These are phyloP conservation scores for Pythium biforme DNA, from an alignment of 352 stramenopile species.

Conservation along the genomic window DNA sequence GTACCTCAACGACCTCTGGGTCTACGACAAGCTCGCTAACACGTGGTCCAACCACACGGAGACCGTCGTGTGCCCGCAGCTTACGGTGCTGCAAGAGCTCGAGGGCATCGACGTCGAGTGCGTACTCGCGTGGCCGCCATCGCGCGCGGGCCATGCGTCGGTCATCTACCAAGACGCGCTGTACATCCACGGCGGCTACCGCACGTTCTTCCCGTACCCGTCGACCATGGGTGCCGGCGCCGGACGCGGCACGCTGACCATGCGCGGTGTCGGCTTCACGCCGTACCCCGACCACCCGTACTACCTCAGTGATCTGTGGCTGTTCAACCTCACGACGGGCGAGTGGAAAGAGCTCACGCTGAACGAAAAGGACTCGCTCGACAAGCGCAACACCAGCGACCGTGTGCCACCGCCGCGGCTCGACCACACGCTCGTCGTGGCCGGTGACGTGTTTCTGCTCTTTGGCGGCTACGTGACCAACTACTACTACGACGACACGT, in stretches of 20 bases:
- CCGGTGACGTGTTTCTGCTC: conserved; percentile 84
- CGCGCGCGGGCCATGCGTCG: conserved; percentile 82
- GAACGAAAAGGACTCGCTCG: conserved; percentile 9
- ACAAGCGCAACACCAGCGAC: conserved; percentile 20
- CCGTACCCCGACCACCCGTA: conserved; percentile 93
- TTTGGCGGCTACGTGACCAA: conserved; percentile 94
- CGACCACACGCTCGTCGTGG: conserved; percentile 82
- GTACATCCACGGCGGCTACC: conserved; percentile 93
- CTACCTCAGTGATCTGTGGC: conserved; percentile 94
- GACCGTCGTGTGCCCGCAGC: conserved; percentile 54
- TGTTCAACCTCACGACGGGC: conserved; percentile 86
- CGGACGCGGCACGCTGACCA: conserved; percentile 54
- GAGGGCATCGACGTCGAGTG: conserved; percentile 75
- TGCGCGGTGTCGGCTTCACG: conserved; percentile 57
- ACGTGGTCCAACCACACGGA: conserved; percentile 74
- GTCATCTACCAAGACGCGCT: conserved; percentile 74
- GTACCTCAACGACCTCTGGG: conserved; percentile 96
- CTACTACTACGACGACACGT: conserved; percentile 94
- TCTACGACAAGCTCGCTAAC: conserved; percentile 60
- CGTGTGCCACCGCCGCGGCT: conserved; percentile 61
- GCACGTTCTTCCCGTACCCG: conserved; percentile 95
- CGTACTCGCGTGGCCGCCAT: conserved; percentile 83
- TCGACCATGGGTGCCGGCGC: conserved; percentile 83
- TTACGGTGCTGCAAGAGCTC: conserved; percentile 56
- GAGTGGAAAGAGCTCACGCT: conserved; percentile 74